Conservation (phyloP, 352 stramenopile genomes). For the Phytophthora idaei region DNA sequence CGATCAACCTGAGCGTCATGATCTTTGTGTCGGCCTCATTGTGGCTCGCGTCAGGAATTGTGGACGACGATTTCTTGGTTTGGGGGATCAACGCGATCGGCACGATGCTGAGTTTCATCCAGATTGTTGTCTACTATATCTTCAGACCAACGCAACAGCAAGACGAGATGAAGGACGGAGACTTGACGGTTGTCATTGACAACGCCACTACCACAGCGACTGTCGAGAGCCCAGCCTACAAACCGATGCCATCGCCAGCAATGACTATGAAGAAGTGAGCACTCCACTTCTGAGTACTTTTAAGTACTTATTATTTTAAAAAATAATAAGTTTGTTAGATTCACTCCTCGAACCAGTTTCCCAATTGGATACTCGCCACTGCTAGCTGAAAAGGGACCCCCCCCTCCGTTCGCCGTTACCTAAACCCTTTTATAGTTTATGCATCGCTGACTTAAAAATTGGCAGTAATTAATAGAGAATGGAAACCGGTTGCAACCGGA, state of each 20-base stretch:
- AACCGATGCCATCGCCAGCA: slow-evolving; percentile 6
- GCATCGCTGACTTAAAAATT: too few relatives aligned
- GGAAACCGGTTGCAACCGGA: too few relatives aligned
- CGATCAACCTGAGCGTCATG: slow-evolving; percentile 51
- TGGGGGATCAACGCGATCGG: slow-evolving; percentile 47
- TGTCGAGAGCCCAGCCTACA: slow-evolving; percentile 17
- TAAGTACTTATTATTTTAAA: not conserved
- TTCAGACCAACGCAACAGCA: slow-evolving; percentile 29
- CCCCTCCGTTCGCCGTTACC: too few relatives aligned
- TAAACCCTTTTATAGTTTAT: too few relatives aligned
- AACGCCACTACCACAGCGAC: not conserved
- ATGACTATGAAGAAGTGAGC: not conserved
- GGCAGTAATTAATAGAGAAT: too few relatives aligned
- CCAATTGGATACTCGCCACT: too few relatives aligned
- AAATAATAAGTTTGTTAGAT: too few relatives aligned
- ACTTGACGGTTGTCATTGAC: slow-evolving; percentile 16
- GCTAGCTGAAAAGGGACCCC: too few relatives aligned
- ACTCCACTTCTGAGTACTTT: not conserved
- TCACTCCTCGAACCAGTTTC: too few relatives aligned
- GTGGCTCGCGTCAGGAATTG: slow-evolving; percentile 52
- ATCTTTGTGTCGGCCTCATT: slow-evolving; percentile 49
- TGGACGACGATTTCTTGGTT: slow-evolving; percentile 52
- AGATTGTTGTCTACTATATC: slow-evolving; percentile 54
- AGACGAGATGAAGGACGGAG: slow-evolving; percentile 1
- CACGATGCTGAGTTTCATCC: slow-evolving; percentile 42